These are phyloP conservation scores for Epicoccum nigrum DNA, from an alignment of 2,329 filamentous ascomycete genomes.

Conservation along the genomic window DNA sequence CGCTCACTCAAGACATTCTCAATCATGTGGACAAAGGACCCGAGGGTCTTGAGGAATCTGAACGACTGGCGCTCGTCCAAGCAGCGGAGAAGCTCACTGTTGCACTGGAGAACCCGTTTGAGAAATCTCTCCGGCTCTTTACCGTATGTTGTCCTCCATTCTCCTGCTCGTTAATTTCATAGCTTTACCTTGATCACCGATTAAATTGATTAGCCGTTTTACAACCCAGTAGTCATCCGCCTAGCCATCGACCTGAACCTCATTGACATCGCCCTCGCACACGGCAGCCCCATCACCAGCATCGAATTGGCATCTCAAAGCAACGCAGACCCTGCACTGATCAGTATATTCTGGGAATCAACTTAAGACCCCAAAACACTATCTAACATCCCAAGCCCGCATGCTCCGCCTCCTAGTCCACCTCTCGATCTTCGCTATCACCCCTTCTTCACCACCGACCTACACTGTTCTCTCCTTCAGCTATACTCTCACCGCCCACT, in stretches of 20 bases:
- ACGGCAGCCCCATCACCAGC: conserved; percentile 12
- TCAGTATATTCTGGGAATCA: conserved; percentile 7
- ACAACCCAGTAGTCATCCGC: conserved; percentile 15
- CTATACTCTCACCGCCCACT: conserved; percentile 8
- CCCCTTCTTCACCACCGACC: not conserved
- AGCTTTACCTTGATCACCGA: not conserved
- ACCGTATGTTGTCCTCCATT: conserved; percentile 3
- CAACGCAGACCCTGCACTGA: conserved; percentile 13
- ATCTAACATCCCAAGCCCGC: too few species aligned
- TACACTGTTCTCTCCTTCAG: conserved; percentile 11
- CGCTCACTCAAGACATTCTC: conserved; percentile 7
- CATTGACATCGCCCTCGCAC: conserved; percentile 18
- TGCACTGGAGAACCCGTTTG: conserved; percentile 14
- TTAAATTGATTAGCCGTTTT: not conserved
- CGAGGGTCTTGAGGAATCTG: conserved; percentile 12
- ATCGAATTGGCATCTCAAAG: conserved; percentile 17
- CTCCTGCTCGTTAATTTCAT: not conserved
- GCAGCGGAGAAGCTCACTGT: conserved; percentile 9
- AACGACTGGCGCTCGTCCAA: conserved; percentile 15
- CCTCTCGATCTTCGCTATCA: conserved; percentile 8
- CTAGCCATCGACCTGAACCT: conserved; percentile 24
- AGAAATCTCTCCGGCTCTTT: conserved; percentile 14
- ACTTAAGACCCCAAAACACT: too few species aligned
- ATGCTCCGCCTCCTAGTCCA: conserved; percentile 14
- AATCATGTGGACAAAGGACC: conserved; percentile 4